Evolutionary conservation across 163 green algal genomes (phyloP), one percentile per base, ranked within the genome.

Genomic region (Coccomyxa subellipsoidea): DNA sequence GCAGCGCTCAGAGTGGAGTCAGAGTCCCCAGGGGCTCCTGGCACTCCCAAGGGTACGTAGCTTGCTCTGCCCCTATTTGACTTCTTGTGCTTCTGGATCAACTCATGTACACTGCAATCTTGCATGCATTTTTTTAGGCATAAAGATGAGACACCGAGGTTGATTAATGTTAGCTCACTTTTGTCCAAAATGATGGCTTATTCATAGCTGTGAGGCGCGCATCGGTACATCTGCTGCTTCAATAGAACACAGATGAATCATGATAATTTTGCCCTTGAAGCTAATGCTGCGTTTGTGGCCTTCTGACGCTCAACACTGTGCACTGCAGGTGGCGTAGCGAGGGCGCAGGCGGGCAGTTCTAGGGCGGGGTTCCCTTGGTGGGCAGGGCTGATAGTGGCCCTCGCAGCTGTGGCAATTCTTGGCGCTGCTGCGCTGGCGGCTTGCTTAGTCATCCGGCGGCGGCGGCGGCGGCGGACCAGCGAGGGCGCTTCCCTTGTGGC

Each of bases 311-410:
- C 47, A 27, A 18, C 47, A 2, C 21, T 59, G 47, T 54, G 40
- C 40, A 54, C 27, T 73, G 66, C 27, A 73, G 27, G n/a, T 27
- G 66, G 8, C 32, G 18, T 66, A 18, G 12, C 18, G 12, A 66
- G 47, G 47, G 8, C 27, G 4, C 27, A 73, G 66, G 21, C 66
- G 66, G 66, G 66, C 10, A 36, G 29, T 34, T 73, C 66, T 23
- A 73, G 32, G 66, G 66, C 66, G 27, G 66, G 66, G 18, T 83
- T 83, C 34, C 79, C 79, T 38, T 83, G 79, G 79, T 83, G 79
- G 79, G 79, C 79, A 34, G 79, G 79, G 15, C 79, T 83, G 37
- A 83, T 83, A 12, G 31, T 83, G 2, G 79, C 66, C 6, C 38
- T 83, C 4, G 79, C 32, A 23, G 66, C 27, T 32, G 29, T 73